A percentile compares a stretch with the other conserved stretches of the same genome.
These are phyloP conservation scores for Senna tora DNA, from an alignment of 306 rosid species.

Conservation along the genomic window DNA sequence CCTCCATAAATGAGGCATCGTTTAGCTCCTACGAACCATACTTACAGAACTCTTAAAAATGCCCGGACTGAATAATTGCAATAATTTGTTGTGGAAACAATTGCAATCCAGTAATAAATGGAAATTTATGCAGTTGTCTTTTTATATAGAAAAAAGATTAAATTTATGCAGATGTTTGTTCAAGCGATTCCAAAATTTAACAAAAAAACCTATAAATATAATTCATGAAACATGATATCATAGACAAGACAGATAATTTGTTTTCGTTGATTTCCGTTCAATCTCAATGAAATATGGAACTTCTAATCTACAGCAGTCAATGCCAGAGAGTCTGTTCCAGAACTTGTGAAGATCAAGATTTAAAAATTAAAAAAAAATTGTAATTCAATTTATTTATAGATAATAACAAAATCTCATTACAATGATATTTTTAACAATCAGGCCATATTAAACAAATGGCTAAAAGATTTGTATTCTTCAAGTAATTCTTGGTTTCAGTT, in stretches of 20 bases:
- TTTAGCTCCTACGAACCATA: conserved; percentile 25
- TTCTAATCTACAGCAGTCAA: background rate
- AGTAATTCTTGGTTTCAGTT: conserved; percentile 7
- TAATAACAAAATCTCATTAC: background rate
- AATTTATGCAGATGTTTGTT: background rate
- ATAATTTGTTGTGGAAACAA: conserved; percentile 14
- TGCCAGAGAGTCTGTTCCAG: background rate
- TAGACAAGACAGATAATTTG: background rate
- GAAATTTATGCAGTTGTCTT: background rate
- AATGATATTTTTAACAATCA: background rate
- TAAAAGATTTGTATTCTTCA: conserved; percentile 2
- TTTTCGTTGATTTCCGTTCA: background rate
- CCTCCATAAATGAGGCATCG: no score
- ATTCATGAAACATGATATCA: conserved; percentile 5
- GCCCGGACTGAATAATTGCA: no score
- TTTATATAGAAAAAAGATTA: no score
- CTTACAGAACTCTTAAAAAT: conserved; percentile 17
- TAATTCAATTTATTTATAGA: background rate
- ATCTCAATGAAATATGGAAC: background rate
- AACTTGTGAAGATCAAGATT: background rate
- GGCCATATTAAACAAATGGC: background rate
- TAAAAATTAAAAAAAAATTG: background rate
- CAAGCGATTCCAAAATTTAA: conserved; percentile 9
- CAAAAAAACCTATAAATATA: background rate
- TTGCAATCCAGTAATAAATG: background rate